A percentile compares a stretch with the other conserved stretches of the same genome.
Conservation (phyloP, 371 early-diverging fungal species). For the Lichtheimia ornata region DNA sequence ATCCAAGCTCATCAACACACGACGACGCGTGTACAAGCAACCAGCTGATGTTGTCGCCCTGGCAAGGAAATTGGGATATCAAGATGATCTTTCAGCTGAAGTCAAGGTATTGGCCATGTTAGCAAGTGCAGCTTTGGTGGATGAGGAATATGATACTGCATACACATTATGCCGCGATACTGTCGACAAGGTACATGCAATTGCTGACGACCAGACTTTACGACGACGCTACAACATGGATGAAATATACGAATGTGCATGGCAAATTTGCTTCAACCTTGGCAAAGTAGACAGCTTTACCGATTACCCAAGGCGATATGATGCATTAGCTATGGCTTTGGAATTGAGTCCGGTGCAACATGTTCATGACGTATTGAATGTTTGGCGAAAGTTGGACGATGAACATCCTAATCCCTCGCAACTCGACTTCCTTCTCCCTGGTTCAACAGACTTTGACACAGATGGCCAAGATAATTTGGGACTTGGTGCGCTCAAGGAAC, state of each 20-base stretch:
- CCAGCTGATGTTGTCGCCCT: slow-evolving; percentile 59
- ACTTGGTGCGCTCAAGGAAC: not conserved
- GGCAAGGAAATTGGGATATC: slow-evolving; percentile 60
- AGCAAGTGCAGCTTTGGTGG: slow-evolving; percentile 61
- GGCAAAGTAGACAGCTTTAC: slow-evolving; percentile 45
- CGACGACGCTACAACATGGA: slow-evolving; percentile 18
- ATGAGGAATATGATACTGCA: slow-evolving; percentile 53
- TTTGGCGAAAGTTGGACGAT: slow-evolving; percentile 59
- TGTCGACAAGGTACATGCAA: slow-evolving; percentile 31
- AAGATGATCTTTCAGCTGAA: slow-evolving; percentile 52
- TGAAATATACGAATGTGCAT: slow-evolving; percentile 53
- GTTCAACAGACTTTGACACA: not conserved
- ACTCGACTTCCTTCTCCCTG: slow-evolving; percentile 4
- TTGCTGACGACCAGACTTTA: slow-evolving; percentile 10
- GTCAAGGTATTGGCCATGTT: slow-evolving; percentile 56
- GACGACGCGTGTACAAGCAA: slow-evolving; percentile 51
- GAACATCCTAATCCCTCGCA: slow-evolving; percentile 23
- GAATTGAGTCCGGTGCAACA: slow-evolving; percentile 61
- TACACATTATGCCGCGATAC: slow-evolving; percentile 54
- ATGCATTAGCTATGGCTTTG: slow-evolving; percentile 64
- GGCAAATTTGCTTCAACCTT: slow-evolving; percentile 58
- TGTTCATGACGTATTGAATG: slow-evolving; percentile 51
- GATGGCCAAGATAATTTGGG: not conserved
- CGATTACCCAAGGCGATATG: slow-evolving; percentile 50
- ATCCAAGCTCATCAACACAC: slow-evolving; percentile 55